Conservation (phyloP, 176 grass and related monocot species). For the Typha latifolia region DNA sequence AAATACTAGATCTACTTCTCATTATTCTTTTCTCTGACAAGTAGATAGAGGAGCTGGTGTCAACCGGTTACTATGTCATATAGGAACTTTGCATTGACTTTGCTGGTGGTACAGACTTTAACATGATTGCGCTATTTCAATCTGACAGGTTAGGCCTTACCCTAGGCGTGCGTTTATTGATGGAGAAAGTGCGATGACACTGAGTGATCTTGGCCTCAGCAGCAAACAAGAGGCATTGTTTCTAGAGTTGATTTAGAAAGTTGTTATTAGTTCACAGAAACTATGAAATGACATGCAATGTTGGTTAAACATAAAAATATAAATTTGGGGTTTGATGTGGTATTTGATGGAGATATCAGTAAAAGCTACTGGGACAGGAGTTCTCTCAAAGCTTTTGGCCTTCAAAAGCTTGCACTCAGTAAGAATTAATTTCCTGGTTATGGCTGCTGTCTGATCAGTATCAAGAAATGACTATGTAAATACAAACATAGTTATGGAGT, state of each 20-base stretch:
- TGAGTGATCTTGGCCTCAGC: constrained; percentile 66
- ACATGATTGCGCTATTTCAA: not conserved
- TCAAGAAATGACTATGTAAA: no score
- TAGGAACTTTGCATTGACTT: constrained; percentile 4
- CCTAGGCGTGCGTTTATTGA: constrained; percentile 66
- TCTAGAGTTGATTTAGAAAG: constrained; percentile 51
- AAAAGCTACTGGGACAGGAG: no score
- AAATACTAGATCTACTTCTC: no score
- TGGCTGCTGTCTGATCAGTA: no score
- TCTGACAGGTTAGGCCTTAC: constrained; percentile 70
- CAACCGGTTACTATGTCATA: not conserved
- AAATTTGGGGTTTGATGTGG: not conserved
- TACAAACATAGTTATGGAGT: no score
- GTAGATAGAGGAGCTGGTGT: not conserved
- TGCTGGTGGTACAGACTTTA: not conserved
- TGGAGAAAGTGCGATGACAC: constrained; percentile 45
- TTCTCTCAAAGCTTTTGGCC: no score
- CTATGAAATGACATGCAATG: constrained; percentile 8
- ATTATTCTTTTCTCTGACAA: not conserved
- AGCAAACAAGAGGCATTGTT: constrained; percentile 93
- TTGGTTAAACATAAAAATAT: constrained; percentile 3
- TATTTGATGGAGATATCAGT: not conserved
- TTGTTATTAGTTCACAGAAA: constrained; percentile 11
- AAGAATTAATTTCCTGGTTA: no score
- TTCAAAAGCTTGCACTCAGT: no score